Evolutionary conservation across 306 rosid genomes (phyloP), one percentile per base, ranked within the genome.

Genomic region (Castanea crenata): DNA sequence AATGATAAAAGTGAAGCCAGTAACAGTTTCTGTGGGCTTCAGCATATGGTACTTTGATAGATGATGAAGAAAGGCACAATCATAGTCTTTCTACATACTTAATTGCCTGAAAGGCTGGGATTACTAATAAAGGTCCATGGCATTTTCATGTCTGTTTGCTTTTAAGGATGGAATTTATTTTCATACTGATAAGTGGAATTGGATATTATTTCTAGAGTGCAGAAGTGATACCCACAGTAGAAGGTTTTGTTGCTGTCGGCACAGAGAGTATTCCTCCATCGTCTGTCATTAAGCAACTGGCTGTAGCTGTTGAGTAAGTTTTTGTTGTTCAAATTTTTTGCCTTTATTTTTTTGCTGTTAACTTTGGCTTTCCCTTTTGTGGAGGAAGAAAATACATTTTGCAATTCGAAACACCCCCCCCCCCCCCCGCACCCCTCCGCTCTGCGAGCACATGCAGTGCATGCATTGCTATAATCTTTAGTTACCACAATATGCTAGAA

Each of bases 301-400:
- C 97, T 79, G 55, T 79, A 61, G 98, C 96, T 83, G 83, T 91
- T 63, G 96, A 96, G 99, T 96, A 88, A 91, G 99, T 90, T 81
- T 64, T 74, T 57, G 62, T 69, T 78, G 59, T 55, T 68, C 55
- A 73, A 12, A 13, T 81, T 80, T 78, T 64, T 83, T 71, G 14
- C 79, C 41, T 34, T 79, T 73, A 57, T 71, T 75, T 38, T 75
- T 79, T 78, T 74, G 75, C 76, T 75, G 34, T 68, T 16, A 13
- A 62, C 77, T 52, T 74, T 73, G 55, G 23, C 57, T 74, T 68
- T 80, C 71, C 70, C 70, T 32, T 49, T 15, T 41, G 12, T 46
- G 65, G 67, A 32, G 38, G 34, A 51, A 59, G 31, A 57, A 52
- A 18, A 6, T 49, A 19, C 4, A 6, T 8, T 32, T 18, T 4